Percentiles rank a stretch among this genome's conserved stretches.
phyloP scores from a whole-genome alignment of 306 rosid genomes.

The Glycyrrhiza uralensis region DNA sequence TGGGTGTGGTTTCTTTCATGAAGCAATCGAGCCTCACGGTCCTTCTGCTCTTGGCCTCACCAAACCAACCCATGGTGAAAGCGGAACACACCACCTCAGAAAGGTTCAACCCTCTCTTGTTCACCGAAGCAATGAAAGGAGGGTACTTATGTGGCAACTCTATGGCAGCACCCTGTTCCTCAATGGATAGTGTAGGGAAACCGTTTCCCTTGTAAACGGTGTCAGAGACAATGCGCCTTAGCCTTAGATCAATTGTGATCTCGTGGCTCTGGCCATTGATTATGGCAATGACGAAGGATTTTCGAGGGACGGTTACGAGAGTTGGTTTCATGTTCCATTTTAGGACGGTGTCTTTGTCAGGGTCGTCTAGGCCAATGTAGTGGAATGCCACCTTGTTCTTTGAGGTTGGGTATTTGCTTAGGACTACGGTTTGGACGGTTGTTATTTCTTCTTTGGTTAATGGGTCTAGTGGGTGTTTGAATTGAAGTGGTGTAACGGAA shows the following conservation, averaged over 20 bases:
- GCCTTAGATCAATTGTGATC: conserved; percentile 2
- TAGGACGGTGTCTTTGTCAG: background rate
- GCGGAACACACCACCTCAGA: conserved; percentile 39
- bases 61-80: conserved; percentile 40
- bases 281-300: conserved; percentile 11
- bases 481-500: background rate
- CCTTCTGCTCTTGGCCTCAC: conserved; percentile 8
- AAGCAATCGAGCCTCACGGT: conserved; percentile 35
- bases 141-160: conserved; percentile 17
- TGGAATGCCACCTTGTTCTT: background rate
- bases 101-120: conserved; percentile 39
- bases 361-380: conserved; percentile 12
- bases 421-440: conserved; percentile 22
- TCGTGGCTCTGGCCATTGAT: conserved; percentile 24
- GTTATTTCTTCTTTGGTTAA: conserved; percentile 17
- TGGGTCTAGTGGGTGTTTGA: conserved; percentile 39
- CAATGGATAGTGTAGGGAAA: conserved; percentile 21
- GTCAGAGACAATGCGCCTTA: conserved; percentile 15
- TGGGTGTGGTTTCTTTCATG: conserved; percentile 25
- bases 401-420: conserved; percentile 12
- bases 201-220: conserved; percentile 21
- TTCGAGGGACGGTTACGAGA: conserved; percentile 9
- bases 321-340: background rate
- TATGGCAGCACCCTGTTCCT: conserved; percentile 17
- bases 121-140: conserved; percentile 26